phyloP scores from a whole-genome alignment of 2,329 filamentous ascomycete species.

The Stachybotrys chartarum region DNA sequence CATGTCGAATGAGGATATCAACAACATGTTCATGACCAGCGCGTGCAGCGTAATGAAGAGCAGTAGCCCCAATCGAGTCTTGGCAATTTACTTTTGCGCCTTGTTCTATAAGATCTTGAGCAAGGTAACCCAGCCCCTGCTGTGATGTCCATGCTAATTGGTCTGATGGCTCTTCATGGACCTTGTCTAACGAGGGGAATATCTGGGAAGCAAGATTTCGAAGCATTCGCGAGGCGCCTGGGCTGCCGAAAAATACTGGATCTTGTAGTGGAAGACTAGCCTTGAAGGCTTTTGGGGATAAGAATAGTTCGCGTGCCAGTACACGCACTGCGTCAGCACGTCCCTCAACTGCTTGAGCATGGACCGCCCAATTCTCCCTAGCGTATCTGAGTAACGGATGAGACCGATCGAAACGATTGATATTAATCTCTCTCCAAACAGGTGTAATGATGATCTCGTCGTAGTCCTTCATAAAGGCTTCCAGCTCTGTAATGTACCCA shows the following conservation, averaged over 20 bases:
- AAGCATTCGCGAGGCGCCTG: too few relatives aligned
- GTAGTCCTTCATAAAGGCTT: neutral
- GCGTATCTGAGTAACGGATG: neutral
- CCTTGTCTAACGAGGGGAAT: too few relatives aligned
- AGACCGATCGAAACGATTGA: neutral
- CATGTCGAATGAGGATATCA: neutral
- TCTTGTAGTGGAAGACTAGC: neutral
- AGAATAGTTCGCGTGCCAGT: neutral
- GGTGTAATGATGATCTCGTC: neutral
- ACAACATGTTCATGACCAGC: neutral
- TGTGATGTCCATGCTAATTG: neutral
- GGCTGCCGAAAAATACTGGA: too few relatives aligned
- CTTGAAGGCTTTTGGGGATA: neutral
- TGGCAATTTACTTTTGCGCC: neutral
- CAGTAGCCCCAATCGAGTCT: neutral
- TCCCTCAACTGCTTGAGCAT: neutral
- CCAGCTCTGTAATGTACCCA: neutral
- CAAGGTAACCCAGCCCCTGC: neutral
- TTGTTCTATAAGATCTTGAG: neutral
- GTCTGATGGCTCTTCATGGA: neutral
- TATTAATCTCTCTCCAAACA: neutral
- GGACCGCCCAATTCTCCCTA: neutral
- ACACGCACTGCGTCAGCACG: neutral
- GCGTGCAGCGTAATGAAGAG: neutral
- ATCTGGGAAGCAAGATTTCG: too few relatives aligned